Evolutionary conservation across 2,329 filamentous ascomycete species (phyloP), one percentile per base, ranked within the genome.

Genomic region (Colletotrichum sp.): DNA sequence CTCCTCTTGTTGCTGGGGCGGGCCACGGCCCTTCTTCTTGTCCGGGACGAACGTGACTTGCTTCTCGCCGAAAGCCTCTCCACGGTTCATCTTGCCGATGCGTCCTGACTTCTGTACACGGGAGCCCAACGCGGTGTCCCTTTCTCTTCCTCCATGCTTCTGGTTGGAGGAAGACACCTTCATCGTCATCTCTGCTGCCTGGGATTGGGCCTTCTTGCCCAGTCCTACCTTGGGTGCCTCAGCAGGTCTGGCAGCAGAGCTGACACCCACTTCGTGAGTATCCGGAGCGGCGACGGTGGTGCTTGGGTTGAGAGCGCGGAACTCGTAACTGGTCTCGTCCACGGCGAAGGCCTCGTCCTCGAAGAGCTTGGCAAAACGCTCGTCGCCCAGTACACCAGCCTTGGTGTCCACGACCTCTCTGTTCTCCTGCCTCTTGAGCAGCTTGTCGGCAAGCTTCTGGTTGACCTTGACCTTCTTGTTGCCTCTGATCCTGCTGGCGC

Each of bases 391-490:
- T 44, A 98, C 86, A 75, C 92, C 93, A 77, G 90, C 92, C 78
- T 89, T 88, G 69, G 88, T 87, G 77, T 93, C 92, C 68, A 91
- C 87, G 72, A 88, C 87, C 39, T 88, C 88, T 80, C 91, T 88
- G 82, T 89, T 91, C 80, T 92, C 92, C 81, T 92, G 91, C 78
- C 90, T 90, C 82, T 92, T 91, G 87, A 92, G 92, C 79, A 91
- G 91, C 83, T 94, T 95, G 82, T 96, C 94, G 76, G 94, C 94
- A 78, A 95, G 85, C 78, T 91, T 93, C 82, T 96, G 92, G 84
- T 99, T 99, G 87, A 99, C 96, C 89, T 98, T 99, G 88, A 98
- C 94, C 89, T 98, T 98, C 89, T 98, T 98, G 86, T 93, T 95
- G 78, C 96, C 96, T 80, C 97, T 92, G 81, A 99, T 99, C 79